Percentiles rank a stretch among this genome's conserved stretches.
Evolutionary conservation across 2,329 filamentous ascomycete genomes (phyloP).

Genomic region (Colletotrichum godetiae): DNA sequence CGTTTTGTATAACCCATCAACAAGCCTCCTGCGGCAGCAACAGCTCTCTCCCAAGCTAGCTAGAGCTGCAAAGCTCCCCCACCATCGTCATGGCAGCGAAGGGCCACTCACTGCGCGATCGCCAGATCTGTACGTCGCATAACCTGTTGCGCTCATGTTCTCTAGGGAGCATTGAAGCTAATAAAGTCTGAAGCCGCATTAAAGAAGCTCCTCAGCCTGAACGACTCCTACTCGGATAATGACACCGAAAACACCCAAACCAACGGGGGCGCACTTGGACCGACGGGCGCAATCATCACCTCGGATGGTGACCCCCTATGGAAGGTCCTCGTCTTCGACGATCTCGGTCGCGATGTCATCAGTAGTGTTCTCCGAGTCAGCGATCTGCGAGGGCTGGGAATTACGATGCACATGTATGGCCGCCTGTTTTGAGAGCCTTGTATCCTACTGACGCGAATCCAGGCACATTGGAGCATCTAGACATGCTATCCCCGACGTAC

Average conservation of each 20-base stretch:
- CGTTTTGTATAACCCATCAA: slow-evolving; percentile 12
- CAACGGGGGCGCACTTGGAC: slow-evolving; percentile 70
- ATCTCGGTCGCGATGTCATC: slow-evolving; percentile 91
- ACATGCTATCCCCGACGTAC: slow-evolving; percentile 94
- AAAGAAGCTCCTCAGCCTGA: slow-evolving; percentile 95
- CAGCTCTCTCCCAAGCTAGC: slow-evolving; percentile 26
- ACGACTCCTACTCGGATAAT: slow-evolving; percentile 74
- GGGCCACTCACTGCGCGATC: slow-evolving; percentile 60
- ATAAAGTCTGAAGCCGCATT: slow-evolving; percentile 75
- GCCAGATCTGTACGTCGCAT: slow-evolving; percentile 57
- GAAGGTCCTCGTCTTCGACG: slow-evolving; percentile 98
- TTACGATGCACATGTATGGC: slow-evolving; percentile 90
- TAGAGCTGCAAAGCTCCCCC: slow-evolving; percentile 36
- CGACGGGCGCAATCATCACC: slow-evolving; percentile 83
- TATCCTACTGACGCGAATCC: slow-evolving; percentile 39
- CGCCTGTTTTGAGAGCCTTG: slow-evolving; percentile 3
- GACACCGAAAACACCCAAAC: slow-evolving; percentile 72
- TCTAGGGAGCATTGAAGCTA: background rate
- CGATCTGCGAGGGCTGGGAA: slow-evolving; percentile 91
- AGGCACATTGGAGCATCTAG: slow-evolving; percentile 85
- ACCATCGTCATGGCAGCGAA: slow-evolving; percentile 56
- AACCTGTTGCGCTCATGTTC: background rate
- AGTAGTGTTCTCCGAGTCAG: slow-evolving; percentile 95
- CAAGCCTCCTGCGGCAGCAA: background rate
- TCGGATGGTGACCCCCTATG: slow-evolving; percentile 93